Evolutionary conservation across 148 eudicot species (phyloP), one percentile per base, ranked within the genome.

Genomic region (Simmondsia chinensis): DNA sequence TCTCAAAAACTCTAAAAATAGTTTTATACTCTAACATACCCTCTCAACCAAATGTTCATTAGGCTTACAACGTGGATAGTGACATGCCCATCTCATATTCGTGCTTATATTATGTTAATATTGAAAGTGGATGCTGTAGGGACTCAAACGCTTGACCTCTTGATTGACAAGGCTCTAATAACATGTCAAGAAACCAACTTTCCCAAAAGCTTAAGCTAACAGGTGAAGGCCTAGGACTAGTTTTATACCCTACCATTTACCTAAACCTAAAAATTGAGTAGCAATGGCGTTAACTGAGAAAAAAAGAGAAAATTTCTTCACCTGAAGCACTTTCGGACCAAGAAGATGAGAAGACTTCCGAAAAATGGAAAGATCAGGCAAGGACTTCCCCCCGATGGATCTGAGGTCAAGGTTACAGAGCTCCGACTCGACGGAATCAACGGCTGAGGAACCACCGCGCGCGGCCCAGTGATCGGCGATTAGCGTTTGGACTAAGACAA

Each of bases 281-380:
- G n/a, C n/a, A 33, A 33, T 5, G 22, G 22, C 10, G 6, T 3
- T 7, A 8, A 46, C 9, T 22, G 42, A 30, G 15, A 28, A 29
- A 7, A 29, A 22, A 18, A n/a, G 28, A 5, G 49, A 58, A 11
- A 15, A 5, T 15, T 37, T 14, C 12, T 2, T 21, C 65, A 34
- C 95, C 83, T 87, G 96, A 36, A 87, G 85, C 24, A 87, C 69
- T 74, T 73, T 72, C 4, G 94, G 88, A 54, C 60, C 74, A 7
- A 44, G 66, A 43, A 79, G 59, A 24, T 58, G 63, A 40, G 85
- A 50, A 1, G 80, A 47, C 20, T 79, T 79, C 20, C 83, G 77
- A 9, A 67, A 70, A 17, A 60, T 29, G 58, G 82, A 53, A 59
- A 70, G 38, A 33, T 79, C 82, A 0, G 94, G 96, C 9, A 87